Evolutionary conservation across 768 basidiomycete species (phyloP).

Genomic region (Psilocybe azurescens): DNA sequence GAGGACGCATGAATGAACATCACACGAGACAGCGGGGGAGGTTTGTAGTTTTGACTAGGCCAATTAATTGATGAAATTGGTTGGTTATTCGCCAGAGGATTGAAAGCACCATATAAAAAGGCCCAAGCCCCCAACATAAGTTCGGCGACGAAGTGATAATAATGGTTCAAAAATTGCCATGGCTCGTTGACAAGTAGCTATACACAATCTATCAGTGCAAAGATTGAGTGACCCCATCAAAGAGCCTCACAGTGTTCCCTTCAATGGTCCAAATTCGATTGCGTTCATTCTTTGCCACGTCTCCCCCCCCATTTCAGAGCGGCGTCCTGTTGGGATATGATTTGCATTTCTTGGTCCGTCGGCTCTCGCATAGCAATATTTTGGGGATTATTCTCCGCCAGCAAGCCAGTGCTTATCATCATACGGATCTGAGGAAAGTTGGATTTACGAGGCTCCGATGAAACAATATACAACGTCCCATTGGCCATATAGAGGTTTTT

Average conservation of each 20-base stretch:
- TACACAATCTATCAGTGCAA: neutral
- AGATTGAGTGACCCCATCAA: too few relatives aligned
- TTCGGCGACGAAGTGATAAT: slow-evolving; percentile 89
- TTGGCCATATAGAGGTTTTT: slow-evolving; percentile 85
- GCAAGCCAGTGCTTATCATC: slow-evolving; percentile 73
- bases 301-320: slow-evolving; percentile 55
- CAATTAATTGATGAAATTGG: slow-evolving; percentile 24
- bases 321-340: slow-evolving; percentile 67
- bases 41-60: slow-evolving; percentile 10
- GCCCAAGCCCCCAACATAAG: slow-evolving; percentile 78
- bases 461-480: slow-evolving; percentile 76
- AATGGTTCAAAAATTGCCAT: slow-evolving; percentile 79
- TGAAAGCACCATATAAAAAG: slow-evolving; percentile 67
- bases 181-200: slow-evolving; percentile 74
- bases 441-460: slow-evolving; percentile 22
- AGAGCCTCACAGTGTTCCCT: slow-evolving; percentile 66
- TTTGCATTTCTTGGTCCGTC: slow-evolving; percentile 62
- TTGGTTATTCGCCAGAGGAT: slow-evolving; percentile 3
- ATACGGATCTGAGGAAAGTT: slow-evolving; percentile 50
- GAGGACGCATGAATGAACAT: slow-evolving; percentile 71
- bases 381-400: slow-evolving; percentile 62
- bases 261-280: slow-evolving; percentile 70
- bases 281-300: slow-evolving; percentile 20
- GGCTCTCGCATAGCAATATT: slow-evolving; percentile 74
- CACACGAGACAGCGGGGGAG: slow-evolving; percentile 63